Percentiles rank a stretch among this genome's conserved stretches.
These are phyloP conservation scores for Pleurotus cornucopiae DNA, from an alignment of 768 basidiomycete genomes.

Conservation along the genomic window DNA sequence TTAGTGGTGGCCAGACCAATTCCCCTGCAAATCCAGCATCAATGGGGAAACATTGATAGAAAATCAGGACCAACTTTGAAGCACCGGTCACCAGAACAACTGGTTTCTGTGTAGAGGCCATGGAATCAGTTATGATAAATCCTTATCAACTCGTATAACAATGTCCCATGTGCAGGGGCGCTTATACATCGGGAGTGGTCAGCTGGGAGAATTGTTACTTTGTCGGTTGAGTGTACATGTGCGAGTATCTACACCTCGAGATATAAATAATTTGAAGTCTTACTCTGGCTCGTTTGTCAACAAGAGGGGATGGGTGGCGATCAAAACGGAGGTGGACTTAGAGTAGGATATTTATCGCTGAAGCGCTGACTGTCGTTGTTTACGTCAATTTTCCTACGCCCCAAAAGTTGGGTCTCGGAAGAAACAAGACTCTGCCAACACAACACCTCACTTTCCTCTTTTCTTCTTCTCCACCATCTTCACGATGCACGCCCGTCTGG, in stretches of 20 bases:
- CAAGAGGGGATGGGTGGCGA: not conserved
- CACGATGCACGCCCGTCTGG: slow-evolving; percentile 58
- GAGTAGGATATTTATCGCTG: not conserved
- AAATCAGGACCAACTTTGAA: slow-evolving; percentile 48
- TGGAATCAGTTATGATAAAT: not conserved
- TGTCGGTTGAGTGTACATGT: too few species aligned
- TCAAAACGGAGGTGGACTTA: not conserved
- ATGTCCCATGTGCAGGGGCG: too few species aligned
- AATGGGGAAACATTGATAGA: slow-evolving; percentile 7
- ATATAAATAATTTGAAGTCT: too few species aligned
- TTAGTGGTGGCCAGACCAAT: slow-evolving; percentile 78
- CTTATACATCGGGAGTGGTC: too few species aligned
- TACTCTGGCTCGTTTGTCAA: too few species aligned
- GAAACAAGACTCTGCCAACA: slow-evolving; percentile 9
- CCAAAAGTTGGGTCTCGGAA: slow-evolving; percentile 1
- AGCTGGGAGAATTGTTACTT: too few species aligned
- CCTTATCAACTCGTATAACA: too few species aligned
- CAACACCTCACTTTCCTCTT: slow-evolving; percentile 12
- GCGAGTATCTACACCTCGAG: too few species aligned
- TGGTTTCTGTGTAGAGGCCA: slow-evolving; percentile 30
- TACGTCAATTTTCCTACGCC: slow-evolving; percentile 9
- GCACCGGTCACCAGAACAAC: slow-evolving; percentile 83
- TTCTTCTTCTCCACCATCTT: slow-evolving; percentile 22
- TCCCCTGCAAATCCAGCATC: slow-evolving; percentile 28
- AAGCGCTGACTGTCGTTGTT: not conserved